These are phyloP conservation scores for Paecilomyces variotii DNA, from an alignment of 2,329 filamentous ascomycete genomes.

Conservation along the genomic window DNA sequence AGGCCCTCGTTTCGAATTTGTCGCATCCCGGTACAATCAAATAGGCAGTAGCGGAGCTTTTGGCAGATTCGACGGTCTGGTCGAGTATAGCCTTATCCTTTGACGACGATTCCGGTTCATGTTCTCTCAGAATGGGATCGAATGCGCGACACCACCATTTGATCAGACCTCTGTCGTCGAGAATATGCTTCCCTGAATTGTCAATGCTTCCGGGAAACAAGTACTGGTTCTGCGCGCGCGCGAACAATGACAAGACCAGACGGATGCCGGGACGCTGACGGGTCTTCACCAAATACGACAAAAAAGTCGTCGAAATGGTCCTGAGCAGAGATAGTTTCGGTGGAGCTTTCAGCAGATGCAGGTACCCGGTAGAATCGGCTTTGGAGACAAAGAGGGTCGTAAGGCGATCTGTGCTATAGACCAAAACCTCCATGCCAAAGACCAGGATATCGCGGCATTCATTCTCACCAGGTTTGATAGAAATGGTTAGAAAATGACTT, in stretches of 20 bases:
- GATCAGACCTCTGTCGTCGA: conserved; percentile 82
- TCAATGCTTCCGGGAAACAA: conserved; percentile 88
- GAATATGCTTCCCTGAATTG: conserved; percentile 76
- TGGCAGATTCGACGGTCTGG: conserved; percentile 20
- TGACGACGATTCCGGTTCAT: conserved; percentile 32
- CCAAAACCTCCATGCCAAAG: conserved; percentile 76
- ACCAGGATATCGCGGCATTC: conserved; percentile 53
- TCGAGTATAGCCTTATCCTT: conserved; percentile 21
- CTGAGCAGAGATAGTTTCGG: conserved; percentile 62
- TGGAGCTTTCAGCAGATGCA: conserved; percentile 55
- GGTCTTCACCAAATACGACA: conserved; percentile 64
- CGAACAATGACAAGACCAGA: conserved; percentile 81
- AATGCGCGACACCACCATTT: conserved; percentile 93
- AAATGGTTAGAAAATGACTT: conserved; percentile 66
- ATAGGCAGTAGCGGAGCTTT: conserved; percentile 59
- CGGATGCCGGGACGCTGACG: conserved; percentile 57
- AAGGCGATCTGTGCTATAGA: conserved; percentile 72
- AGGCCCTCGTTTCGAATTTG: conserved; percentile 66
- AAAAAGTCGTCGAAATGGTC: conserved; percentile 64
- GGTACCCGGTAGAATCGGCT: conserved; percentile 88
- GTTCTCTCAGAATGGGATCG: conserved; percentile 60
- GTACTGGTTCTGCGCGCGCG: conserved; percentile 85
- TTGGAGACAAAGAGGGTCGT: conserved; percentile 94
- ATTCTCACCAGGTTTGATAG: conserved; percentile 29
- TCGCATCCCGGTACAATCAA: conserved; percentile 83